phyloP scores from a whole-genome alignment of 495 filamentous ascomycete species.

The Penicillium turbatum region DNA sequence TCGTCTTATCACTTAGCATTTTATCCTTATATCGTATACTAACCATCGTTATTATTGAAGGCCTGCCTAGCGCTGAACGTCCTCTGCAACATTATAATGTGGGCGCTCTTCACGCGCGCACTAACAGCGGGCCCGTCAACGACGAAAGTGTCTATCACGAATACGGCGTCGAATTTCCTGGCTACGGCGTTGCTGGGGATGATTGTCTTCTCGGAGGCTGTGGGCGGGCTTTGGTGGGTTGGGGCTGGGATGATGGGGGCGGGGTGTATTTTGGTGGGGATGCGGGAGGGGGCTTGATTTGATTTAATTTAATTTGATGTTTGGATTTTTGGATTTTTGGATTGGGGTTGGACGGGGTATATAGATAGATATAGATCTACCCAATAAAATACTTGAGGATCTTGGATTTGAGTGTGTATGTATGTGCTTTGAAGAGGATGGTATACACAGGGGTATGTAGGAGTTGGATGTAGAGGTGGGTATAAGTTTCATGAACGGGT shows the following conservation, averaged over 20 bases:
- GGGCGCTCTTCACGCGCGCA: conserved; percentile 79
- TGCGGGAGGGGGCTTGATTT: conserved; percentile 57
- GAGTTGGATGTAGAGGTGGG: too few species aligned
- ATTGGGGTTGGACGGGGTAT: too few species aligned
- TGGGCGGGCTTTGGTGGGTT: conserved; percentile 81
- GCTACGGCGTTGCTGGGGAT: conserved; percentile 81
- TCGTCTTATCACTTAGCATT: neutral
- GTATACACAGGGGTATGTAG: too few species aligned
- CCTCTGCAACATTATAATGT: conserved; percentile 90
- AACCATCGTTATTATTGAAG: conserved; percentile 36
- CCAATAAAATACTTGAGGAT: too few species aligned
- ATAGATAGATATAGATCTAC: neutral
- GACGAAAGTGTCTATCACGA: conserved; percentile 86
- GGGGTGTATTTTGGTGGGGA: conserved; percentile 86
- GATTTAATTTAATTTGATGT: too few species aligned
- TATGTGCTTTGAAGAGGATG: too few species aligned
- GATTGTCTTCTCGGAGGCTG: conserved; percentile 64
- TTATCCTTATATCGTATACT: conserved; percentile 12
- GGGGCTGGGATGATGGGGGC: conserved; percentile 80
- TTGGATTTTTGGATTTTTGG: neutral
- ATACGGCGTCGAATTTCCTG: conserved; percentile 90
- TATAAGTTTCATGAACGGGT: too few species aligned
- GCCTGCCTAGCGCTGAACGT: conserved; percentile 85
- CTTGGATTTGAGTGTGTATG: too few species aligned
- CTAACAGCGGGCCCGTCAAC: conserved; percentile 79